phyloP scores from a whole-genome alignment of 2,329 filamentous ascomycete species.

The Cucurbitaria berberidis region DNA sequence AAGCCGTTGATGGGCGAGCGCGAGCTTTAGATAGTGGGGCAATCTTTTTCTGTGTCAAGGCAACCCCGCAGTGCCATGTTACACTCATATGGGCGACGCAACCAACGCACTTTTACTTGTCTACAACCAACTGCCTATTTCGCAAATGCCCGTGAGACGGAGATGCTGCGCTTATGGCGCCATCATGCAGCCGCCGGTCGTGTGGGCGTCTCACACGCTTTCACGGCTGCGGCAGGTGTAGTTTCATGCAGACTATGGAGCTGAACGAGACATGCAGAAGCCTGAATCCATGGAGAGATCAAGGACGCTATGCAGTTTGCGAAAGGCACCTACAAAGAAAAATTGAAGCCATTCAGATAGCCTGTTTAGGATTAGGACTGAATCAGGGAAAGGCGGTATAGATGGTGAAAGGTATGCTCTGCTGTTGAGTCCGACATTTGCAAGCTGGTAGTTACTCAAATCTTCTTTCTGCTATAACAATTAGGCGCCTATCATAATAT shows the following conservation, averaged over 20 bases:
- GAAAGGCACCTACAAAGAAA: too few relatives aligned
- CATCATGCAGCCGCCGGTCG: conserved; percentile 26
- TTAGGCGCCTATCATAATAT: too few relatives aligned
- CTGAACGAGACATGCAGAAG: too few relatives aligned
- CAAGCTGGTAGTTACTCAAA: too few relatives aligned
- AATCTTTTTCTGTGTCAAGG: conserved; percentile 8
- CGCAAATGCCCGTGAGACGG: not conserved
- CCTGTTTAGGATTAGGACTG: too few relatives aligned
- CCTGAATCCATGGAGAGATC: too few relatives aligned
- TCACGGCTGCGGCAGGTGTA: conserved; percentile 2
- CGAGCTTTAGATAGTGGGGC: conserved; percentile 20
- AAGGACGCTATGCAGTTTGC: too few relatives aligned
- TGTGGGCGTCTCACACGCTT: conserved; percentile 15
- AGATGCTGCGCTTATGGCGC: conserved; percentile 33
- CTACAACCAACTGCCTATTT: not conserved
- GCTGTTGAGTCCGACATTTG: too few relatives aligned
- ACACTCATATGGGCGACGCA: conserved; percentile 4
- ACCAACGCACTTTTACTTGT: conserved; percentile 8
- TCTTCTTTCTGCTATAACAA: too few relatives aligned
- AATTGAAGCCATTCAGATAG: too few relatives aligned
- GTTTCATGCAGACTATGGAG: not conserved
- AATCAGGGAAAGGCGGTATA: too few relatives aligned
- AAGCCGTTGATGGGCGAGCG: conserved; percentile 19
- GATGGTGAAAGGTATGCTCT: too few relatives aligned
- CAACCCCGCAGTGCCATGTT: not conserved